Evolutionary conservation across 1,284 basidiomycete species (phyloP), one percentile per base, ranked within the genome.

Genomic region (Mrakiaceae sp.): DNA sequence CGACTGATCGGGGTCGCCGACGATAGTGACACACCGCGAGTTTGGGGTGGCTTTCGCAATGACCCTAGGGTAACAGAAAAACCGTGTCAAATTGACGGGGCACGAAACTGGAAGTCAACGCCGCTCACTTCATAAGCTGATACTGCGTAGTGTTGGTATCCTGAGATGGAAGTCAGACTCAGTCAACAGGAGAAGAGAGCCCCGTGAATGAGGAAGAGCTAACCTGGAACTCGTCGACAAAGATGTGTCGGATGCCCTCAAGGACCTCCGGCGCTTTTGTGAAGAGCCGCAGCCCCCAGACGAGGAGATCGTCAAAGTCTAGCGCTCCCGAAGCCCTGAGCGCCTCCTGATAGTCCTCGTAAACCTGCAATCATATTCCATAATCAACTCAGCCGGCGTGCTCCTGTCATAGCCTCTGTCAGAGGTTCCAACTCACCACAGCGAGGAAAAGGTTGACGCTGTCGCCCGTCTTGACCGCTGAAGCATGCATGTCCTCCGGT

Each of bases 1-100:
- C 4, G 88, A 90, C 72, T 95, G 91, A 74, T 96, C 91, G 0
- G 92, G 91, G 76, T 96, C 92, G 0, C 92, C 92, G 3, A 96
- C 91, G 50, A 94, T 82, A 4, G 87, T 92, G 43, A 64, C 54
- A 16, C 58, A 60, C 27, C 27, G 27, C 27, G 27, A 27, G 27
- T 27, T 2, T 27, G 27, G 27, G 27, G 27, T 27, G 2, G 27
- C 27, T 27, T 27, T 27, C 27, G 27, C 27, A 27, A 27, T 27
- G 27, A 27, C 27, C 27, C 27, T 27, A 27, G 27, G 27, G 2
- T 27, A 27, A 27, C 27, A 27, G 27, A 27, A 2, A 27, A 27
- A 27, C 27, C 27, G 27, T 27, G 27, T 27, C 27, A 27, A 27
- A 27, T 27, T 2, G 27, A 27, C 27, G 27, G 27, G 27, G 27